Evolutionary conservation across 2,329 filamentous ascomycete species (phyloP).

Genomic region (Trichoderma citrinoviride): DNA sequence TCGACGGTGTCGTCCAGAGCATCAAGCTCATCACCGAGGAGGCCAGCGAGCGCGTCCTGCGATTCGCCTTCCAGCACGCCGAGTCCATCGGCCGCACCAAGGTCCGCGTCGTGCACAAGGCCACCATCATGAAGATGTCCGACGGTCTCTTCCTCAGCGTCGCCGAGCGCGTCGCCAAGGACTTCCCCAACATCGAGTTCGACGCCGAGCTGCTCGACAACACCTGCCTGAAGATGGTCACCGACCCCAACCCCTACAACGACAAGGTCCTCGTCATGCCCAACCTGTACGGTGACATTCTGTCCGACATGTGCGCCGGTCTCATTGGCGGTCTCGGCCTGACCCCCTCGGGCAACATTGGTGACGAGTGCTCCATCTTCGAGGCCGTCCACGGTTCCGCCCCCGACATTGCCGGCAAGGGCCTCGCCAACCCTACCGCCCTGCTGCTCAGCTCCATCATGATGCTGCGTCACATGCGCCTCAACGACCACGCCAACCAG

Average conservation of each 20-base stretch:
- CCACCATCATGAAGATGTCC: constrained; percentile 99
- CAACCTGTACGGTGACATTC: constrained; percentile 98
- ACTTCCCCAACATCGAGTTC: constrained; percentile 94
- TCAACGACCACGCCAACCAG: constrained; percentile 76
- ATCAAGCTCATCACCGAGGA: constrained; percentile 99
- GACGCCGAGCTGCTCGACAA: constrained; percentile 98
- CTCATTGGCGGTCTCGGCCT: constrained; percentile 96
- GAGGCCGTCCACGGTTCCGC: constrained; percentile 98
- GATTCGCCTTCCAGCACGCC: constrained; percentile 98
- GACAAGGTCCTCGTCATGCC: constrained; percentile 98
- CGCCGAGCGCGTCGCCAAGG: constrained; percentile 82
- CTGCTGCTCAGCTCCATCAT: constrained; percentile 95
- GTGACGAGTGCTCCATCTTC: constrained; percentile 99
- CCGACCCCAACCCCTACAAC: constrained; percentile 94
- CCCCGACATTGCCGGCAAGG: constrained; percentile 94
- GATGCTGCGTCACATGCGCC: constrained; percentile 99
- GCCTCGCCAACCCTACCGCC: constrained; percentile 93
- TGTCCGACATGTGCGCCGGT: constrained; percentile 99
- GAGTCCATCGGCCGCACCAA: constrained; percentile 90
- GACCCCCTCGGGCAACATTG: constrained; percentile 97
- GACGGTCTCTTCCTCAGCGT: constrained; percentile 96
- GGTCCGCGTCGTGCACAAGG: constrained; percentile 98
- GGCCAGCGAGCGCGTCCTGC: constrained; percentile 90
- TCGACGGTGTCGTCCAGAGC: constrained; percentile 96
- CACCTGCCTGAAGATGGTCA: constrained; percentile 98